phyloP scores from a whole-genome alignment of 768 basidiomycete species.

The Pleurotus sapidus region DNA sequence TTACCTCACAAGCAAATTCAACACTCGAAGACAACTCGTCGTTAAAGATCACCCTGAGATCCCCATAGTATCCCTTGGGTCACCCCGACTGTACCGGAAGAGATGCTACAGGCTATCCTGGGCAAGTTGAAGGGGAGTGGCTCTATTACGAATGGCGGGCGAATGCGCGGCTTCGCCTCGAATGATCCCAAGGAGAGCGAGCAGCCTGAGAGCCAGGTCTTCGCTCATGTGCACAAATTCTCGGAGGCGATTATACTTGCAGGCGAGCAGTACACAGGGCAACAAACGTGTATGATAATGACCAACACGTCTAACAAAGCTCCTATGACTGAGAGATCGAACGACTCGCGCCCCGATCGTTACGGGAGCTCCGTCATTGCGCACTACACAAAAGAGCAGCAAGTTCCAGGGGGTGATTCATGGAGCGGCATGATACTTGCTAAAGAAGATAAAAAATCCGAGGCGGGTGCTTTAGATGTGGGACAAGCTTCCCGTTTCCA shows the following conservation, averaged over 20 bases:
- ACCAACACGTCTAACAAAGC: background rate
- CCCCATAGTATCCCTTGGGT: background rate
- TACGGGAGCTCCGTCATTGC: background rate
- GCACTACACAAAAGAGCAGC: background rate
- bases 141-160: background rate
- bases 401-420: background rate
- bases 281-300: background rate
- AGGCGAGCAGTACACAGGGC: background rate
- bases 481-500: background rate
- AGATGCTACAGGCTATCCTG: background rate
- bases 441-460: background rate
- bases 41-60: background rate
- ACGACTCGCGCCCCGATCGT: background rate
- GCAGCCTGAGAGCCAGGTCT: background rate
- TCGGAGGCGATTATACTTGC: background rate
- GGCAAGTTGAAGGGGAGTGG: background rate
- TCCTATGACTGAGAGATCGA: background rate
- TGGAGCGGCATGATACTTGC: background rate
- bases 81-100: background rate
- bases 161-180: background rate
- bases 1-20: background rate
- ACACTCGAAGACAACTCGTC: background rate
- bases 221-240: background rate
- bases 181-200: background rate
- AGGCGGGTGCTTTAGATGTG: background rate